Base-by-base conservation (phyloP, 805 yeast genomes). In the Metschnikowia anglica region DNA sequence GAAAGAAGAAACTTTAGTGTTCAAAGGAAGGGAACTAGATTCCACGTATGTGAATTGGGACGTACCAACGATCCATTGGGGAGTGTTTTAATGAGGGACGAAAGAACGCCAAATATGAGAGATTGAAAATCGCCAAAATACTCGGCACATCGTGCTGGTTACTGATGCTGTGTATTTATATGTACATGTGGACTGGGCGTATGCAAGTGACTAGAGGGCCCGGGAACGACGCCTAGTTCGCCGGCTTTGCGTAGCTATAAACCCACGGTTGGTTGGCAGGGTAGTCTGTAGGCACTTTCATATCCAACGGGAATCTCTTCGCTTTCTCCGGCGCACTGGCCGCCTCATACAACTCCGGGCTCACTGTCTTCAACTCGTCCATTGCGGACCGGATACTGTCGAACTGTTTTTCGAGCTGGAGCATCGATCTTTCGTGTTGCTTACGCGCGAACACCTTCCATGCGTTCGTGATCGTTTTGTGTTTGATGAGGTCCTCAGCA, bases 241-340 rank as follows among this genome's bases (percentile, higher is more conserved):
- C 34, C 25, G 39, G 34, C 34, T 43, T 43, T 15, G 43, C 41
- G 43, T 25, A 52, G 49, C 80, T 77, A 55, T 77, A 77, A 43
- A 81, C 80, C 97, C 97, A 90, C 15, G 85, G 72, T 47, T 76
- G 74, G 56, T 78, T 80, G 15, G 97, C 85, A 11, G 99, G 99
- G 48, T 72, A 87, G 43, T 89, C 91, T 1, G 95, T 85, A 16
- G 99, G 99, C 8, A 87, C 80, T 58, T 93, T 80, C 62, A 88
- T 61, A 58, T 91, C 97, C 54, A 86, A 66, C 4, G 96, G 91
- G 62, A 87, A 89, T 55, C 88, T 71, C 52, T 77, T 76, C 39
- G 72, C 73, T 33, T 63, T 62, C 52, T 84, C 83, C 37, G 70
- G 66, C 23, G 62, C 62, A 54, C 79, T 82, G 9, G 96, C 95